Evolutionary conservation across 2,329 filamentous ascomycete species (phyloP).

Genomic region (Salinomyces thailandicus): DNA sequence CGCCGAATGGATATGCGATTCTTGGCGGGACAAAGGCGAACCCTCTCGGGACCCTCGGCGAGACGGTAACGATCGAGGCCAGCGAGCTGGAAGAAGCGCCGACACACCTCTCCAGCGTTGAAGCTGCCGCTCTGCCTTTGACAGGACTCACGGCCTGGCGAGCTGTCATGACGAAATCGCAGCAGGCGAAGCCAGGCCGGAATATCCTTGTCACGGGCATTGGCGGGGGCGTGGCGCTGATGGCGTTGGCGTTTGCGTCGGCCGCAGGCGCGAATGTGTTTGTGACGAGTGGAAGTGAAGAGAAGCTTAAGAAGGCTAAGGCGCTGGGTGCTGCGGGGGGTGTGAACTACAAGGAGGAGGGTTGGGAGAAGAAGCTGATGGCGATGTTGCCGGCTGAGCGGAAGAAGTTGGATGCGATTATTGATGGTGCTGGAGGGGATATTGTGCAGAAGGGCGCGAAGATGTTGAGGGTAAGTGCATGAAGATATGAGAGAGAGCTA

Average conservation of each 20-base stretch:
- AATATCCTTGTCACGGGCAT: constrained; percentile 86
- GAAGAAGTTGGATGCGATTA: constrained; percentile 66
- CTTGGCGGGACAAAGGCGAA: constrained; percentile 58
- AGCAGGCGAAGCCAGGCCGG: constrained; percentile 50
- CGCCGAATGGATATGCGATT: constrained; percentile 47
- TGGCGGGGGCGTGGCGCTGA: constrained; percentile 81
- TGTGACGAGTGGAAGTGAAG: constrained; percentile 63
- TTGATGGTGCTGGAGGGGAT: constrained; percentile 86
- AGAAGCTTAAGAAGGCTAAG: constrained; percentile 64
- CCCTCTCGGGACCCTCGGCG: constrained; percentile 60
- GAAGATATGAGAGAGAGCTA: no score
- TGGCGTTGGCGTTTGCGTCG: constrained; percentile 68
- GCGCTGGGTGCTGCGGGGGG: constrained; percentile 68
- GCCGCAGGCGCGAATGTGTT: constrained; percentile 67
- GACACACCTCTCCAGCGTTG: constrained; percentile 55
- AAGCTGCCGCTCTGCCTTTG: constrained; percentile 76
- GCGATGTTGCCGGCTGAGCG: constrained; percentile 52
- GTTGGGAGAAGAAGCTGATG: constrained; percentile 69
- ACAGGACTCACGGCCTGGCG: constrained; percentile 84
- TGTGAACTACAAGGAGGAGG: constrained; percentile 66
- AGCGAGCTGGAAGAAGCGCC: constrained; percentile 68
- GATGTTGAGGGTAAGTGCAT: constrained; percentile 52
- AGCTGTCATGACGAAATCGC: constrained; percentile 69
- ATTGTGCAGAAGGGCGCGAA: constrained; percentile 58
- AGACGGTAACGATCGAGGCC: constrained; percentile 59